These are phyloP conservation scores for Monosporascus sp. DNA, from an alignment of 2,329 filamentous ascomycete species.

Conservation along the genomic window DNA sequence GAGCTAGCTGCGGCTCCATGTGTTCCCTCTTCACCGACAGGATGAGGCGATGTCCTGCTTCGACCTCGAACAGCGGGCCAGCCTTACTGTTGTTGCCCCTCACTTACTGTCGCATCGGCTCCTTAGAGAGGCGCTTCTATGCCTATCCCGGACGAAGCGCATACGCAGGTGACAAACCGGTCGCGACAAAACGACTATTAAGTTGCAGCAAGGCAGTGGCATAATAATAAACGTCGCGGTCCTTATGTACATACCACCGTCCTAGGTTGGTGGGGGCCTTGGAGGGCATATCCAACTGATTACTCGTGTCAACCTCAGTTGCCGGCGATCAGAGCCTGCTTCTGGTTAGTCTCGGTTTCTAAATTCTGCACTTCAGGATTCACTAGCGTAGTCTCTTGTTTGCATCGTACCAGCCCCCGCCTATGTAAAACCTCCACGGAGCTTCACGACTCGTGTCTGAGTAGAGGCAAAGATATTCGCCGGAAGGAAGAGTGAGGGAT, in stretches of 20 bases:
- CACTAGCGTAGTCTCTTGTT: neutral
- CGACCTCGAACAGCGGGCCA: neutral
- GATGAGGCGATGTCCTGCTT: neutral
- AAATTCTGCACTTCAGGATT: neutral
- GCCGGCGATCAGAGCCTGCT: neutral
- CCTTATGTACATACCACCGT: too few species aligned
- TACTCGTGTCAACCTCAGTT: neutral
- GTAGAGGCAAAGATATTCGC: too few species aligned
- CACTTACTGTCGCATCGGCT: neutral
- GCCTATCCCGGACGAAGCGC: neutral
- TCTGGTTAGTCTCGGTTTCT: neutral
- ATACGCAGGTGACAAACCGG: neutral
- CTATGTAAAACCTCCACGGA: too few species aligned
- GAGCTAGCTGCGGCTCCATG: neutral
- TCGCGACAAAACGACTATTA: too few species aligned
- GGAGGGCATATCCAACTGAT: neutral
- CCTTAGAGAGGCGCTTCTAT: neutral
- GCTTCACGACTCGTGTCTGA: too few species aligned
- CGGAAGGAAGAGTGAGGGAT: too few species aligned
- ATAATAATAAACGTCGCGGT: too few species aligned
- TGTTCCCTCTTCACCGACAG: neutral
- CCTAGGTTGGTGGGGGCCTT: neutral
- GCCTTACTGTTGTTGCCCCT: constrained; percentile 1
- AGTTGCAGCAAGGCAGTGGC: too few species aligned
- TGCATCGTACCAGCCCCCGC: too few species aligned